A percentile compares a stretch with the other conserved stretches of the same genome.
phyloP scores from a whole-genome alignment of 495 filamentous ascomycete genomes.

The Penicillium tannophilum region DNA sequence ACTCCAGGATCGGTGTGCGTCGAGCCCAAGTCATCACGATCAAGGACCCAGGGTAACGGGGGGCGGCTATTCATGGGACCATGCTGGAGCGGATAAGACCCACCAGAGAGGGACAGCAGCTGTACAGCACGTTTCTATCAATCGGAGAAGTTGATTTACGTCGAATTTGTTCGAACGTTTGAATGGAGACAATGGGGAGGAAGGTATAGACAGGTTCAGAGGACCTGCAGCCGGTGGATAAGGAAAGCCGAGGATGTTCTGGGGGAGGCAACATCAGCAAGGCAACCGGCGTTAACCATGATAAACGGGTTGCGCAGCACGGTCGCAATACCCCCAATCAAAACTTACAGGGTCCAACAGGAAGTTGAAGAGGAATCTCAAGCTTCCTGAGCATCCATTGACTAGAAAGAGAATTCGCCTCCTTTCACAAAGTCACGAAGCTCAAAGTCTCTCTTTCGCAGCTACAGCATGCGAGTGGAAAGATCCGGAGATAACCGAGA shows the following conservation, averaged over 20 bases:
- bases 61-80: slow-evolving; percentile 24
- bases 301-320: slow-evolving; percentile 2
- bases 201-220: slow-evolving; percentile 22
- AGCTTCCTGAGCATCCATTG: slow-evolving; percentile 16
- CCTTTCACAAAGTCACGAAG: neutral
- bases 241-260: slow-evolving; percentile 20
- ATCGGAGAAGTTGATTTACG: neutral
- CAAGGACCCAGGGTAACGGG: slow-evolving; percentile 25
- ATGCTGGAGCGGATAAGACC: slow-evolving; percentile 24
- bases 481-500: slow-evolving; percentile 44
- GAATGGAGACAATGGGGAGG: slow-evolving; percentile 1
- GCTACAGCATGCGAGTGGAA: slow-evolving; percentile 26
- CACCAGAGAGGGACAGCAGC: slow-evolving; percentile 24
- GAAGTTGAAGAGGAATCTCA: slow-evolving; percentile 6
- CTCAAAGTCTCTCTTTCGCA: neutral
- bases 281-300: slow-evolving; percentile 16
- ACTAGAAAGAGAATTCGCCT: slow-evolving; percentile 1
- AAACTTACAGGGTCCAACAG: slow-evolving; percentile 3
- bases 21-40: slow-evolving; percentile 4
- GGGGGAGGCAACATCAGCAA: slow-evolving; percentile 20
- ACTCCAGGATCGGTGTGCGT: slow-evolving; percentile 1
- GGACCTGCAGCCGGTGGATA: slow-evolving; percentile 30
- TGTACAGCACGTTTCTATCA: slow-evolving; percentile 21
- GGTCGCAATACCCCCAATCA: neutral
- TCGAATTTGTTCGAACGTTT: neutral